Evolutionary conservation across 768 basidiomycete genomes (phyloP).

Genomic region (Inosperma sp.): DNA sequence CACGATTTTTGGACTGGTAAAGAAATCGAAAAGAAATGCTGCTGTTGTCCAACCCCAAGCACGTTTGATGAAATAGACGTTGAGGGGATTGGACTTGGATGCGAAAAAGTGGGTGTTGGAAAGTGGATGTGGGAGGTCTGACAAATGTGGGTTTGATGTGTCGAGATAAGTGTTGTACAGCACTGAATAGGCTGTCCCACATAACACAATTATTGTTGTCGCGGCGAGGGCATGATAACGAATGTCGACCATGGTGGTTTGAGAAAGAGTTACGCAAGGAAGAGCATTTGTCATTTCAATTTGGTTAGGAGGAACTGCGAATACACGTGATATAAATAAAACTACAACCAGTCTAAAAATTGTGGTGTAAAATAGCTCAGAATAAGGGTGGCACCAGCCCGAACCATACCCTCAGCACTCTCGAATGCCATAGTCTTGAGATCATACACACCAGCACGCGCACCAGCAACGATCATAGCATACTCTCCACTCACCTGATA

Average conservation of each 20-base stretch:
- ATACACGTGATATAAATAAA: not conserved
- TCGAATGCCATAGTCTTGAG: slow-evolving; percentile 93
- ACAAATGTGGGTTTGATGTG: slow-evolving; percentile 73
- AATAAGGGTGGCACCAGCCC: slow-evolving; percentile 92
- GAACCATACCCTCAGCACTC: slow-evolving; percentile 82
- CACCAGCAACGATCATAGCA: slow-evolving; percentile 95
- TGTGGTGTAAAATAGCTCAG: slow-evolving; percentile 96
- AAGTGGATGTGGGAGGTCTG: slow-evolving; percentile 65
- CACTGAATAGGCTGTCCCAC: slow-evolving; percentile 66
- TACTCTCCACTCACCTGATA: slow-evolving; percentile 98
- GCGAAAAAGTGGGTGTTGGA: slow-evolving; percentile 68
- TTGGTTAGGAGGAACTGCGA: too few relatives aligned
- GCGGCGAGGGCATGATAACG: slow-evolving; percentile 15
- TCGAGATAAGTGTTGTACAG: slow-evolving; percentile 68
- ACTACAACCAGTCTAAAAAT: slow-evolving; percentile 82
- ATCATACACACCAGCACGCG: slow-evolving; percentile 89
- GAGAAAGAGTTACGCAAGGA: not conserved
- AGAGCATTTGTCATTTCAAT: too few relatives aligned
- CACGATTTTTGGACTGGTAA: slow-evolving; percentile 47
- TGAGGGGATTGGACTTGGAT: slow-evolving; percentile 74
- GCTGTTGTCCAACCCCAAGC: slow-evolving; percentile 89
- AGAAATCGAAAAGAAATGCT: slow-evolving; percentile 55
- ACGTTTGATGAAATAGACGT: slow-evolving; percentile 83
- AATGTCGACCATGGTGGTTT: slow-evolving; percentile 17
- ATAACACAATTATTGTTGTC: slow-evolving; percentile 44